Evolutionary conservation across 2,329 filamentous ascomycete genomes (phyloP), one percentile per base, ranked within the genome.

Genomic region (Stagonosporopsis vannaccii): DNA sequence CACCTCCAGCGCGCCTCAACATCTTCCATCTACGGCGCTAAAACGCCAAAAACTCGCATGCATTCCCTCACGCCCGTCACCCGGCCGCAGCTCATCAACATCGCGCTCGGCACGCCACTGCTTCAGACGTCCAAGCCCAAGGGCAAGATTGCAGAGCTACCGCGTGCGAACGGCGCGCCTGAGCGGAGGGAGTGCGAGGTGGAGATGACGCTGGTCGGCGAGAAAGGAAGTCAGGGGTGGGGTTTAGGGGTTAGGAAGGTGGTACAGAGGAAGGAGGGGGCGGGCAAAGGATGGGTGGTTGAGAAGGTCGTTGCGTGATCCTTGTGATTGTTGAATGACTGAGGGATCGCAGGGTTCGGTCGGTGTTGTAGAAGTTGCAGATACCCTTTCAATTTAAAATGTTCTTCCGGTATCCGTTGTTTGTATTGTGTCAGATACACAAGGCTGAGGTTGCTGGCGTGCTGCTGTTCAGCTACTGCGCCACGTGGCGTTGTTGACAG

Each of bases 111-210:
- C 0, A 98, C 95, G 12, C 91, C 92, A 44, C 79, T 99, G 50
- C 75, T 98, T 20, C 85, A 85, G 33, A 92, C 94, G 64, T 91
- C 92, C 3, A 98, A 98, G 79, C 94, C 95, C 1, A 88, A 97
- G 71, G 95, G 95, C 66, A 93, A 95, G 80, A 85, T 90, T 59
- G 78, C 78, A 35, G 78, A 78, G 13, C 79, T 84, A 62, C 70
- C 78, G 4, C 53, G 39, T 9, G 42, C 58, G 23, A 51, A 37
- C 43, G 77, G 75, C 11, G 80, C 79, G 0, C 73, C 77, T 44
- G 81, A 80, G 65, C 78, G 78, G 60, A 84, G 93, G 44, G 89
- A 95, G 76, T 92, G 90, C 66, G 96, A 90, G 85, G 90, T 96
- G 2, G 85, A 94, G 62, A 89, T 93, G 43, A 89, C 88, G 63